Conservation (phyloP, 83 land plant genomes). For the Diphasiastrum complanatum region DNA sequence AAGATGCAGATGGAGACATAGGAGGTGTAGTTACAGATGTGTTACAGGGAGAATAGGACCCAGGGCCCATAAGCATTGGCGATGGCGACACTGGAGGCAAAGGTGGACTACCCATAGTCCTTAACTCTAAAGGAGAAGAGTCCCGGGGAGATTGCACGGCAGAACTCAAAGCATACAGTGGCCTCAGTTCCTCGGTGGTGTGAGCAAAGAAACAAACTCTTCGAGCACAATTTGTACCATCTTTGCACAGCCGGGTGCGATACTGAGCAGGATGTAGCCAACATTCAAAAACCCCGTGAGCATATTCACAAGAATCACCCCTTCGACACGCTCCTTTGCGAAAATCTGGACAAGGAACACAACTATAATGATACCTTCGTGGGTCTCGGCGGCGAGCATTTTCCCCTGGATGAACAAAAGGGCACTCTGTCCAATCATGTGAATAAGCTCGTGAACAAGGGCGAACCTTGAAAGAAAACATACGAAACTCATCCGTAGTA, state of each 20-base stretch:
- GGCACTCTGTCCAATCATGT: slow-evolving; percentile 16
- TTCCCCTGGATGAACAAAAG: too few relatives aligned
- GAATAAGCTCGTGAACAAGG: too few relatives aligned
- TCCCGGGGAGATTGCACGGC: slow-evolving; percentile 8
- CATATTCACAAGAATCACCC: slow-evolving; percentile 12
- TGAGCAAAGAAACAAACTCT: too few relatives aligned
- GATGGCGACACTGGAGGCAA: background rate
- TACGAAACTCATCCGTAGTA: too few relatives aligned
- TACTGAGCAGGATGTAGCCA: slow-evolving; percentile 16
- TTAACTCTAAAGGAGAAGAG: background rate
- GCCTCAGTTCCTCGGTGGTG: slow-evolving; percentile 8
- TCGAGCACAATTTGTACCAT: slow-evolving; percentile 17
- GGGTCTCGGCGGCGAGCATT: slow-evolving; percentile 12
- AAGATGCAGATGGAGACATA: slow-evolving; percentile 1
- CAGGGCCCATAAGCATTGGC: too few relatives aligned
- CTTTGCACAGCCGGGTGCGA: slow-evolving; percentile 12
- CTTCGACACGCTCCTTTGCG: too few relatives aligned
- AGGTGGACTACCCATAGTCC: background rate
- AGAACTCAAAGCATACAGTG: slow-evolving; percentile 4
- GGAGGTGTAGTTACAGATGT: background rate
- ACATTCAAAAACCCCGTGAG: too few relatives aligned
- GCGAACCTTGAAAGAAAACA: too few relatives aligned
- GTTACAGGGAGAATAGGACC: slow-evolving; percentile 4
- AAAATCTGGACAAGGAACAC: slow-evolving; percentile 15
- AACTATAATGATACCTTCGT: slow-evolving; percentile 8